Evolutionary conservation across 768 basidiomycete genomes (phyloP).

Genomic region (Rhodotorula diobovata): DNA sequence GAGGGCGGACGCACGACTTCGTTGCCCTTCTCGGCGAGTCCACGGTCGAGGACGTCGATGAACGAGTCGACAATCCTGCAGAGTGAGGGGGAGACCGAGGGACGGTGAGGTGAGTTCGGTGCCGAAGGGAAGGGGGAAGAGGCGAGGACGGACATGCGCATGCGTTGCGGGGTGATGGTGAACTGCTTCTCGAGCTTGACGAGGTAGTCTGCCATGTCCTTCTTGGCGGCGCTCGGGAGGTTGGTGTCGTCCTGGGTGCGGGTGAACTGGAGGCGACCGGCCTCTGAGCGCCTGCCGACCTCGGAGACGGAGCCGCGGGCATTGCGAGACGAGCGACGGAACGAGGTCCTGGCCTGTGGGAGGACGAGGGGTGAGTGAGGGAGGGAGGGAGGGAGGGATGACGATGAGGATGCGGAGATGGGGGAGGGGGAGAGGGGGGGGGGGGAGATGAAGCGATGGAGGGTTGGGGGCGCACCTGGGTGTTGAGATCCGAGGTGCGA

Average conservation of each 20-base stretch:
- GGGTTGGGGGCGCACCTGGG: background rate
- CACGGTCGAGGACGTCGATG: constrained; percentile 81
- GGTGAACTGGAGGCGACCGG: constrained; percentile 28
- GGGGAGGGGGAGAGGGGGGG: background rate
- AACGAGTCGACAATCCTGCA: constrained; percentile 91
- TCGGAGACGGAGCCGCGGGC: constrained; percentile 29
- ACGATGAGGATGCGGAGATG: background rate
- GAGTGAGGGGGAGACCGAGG: background rate
- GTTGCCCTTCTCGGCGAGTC: constrained; percentile 74
- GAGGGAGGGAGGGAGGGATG: background rate
- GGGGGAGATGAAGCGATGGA: background rate
- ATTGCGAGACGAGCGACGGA: constrained; percentile 19
- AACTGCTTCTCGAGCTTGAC: constrained; percentile 50
- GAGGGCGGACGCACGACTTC: constrained; percentile 65
- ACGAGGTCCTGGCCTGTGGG: constrained; percentile 12
- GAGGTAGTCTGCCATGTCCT: constrained; percentile 40
- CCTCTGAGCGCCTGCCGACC: constrained; percentile 24
- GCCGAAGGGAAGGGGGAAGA: too few relatives aligned
- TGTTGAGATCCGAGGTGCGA: background rate
- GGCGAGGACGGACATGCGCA: constrained; percentile 54
- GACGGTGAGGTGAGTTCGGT: background rate
- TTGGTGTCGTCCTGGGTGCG: constrained; percentile 54
- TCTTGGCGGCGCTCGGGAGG: constrained; percentile 81
- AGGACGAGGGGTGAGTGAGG: background rate
- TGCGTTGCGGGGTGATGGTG: constrained; percentile 79